These are phyloP conservation scores for Massariosphaeria phaeospora DNA, from an alignment of 495 filamentous ascomycete species.

Conservation along the genomic window DNA sequence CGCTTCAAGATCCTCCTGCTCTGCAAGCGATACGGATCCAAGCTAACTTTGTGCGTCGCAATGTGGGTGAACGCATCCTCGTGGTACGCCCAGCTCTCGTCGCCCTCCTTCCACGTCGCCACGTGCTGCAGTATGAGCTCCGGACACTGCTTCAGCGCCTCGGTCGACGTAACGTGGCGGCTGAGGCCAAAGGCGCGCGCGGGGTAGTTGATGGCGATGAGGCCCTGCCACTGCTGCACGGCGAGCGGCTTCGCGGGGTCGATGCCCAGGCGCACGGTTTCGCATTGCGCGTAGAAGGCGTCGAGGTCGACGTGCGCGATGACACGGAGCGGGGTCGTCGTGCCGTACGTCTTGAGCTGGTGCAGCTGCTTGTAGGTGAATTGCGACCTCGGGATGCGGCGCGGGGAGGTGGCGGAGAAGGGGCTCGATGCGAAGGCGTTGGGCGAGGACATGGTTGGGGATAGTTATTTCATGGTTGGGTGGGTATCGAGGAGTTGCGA, in stretches of 20 bases:
- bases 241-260: conserved; percentile 69
- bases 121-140: conserved; percentile 84
- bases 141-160: conserved; percentile 87
- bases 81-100: conserved; percentile 84
- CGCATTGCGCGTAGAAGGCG: conserved; percentile 97
- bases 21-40: conserved; percentile 88
- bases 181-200: conserved; percentile 74
- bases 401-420: conserved; percentile 13
- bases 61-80: conserved; percentile 72
- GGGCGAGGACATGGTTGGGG: conserved; percentile 35
- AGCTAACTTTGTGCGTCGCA: conserved; percentile 80
- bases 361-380: conserved; percentile 82
- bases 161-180: conserved; percentile 65
- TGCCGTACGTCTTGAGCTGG: conserved; percentile 64
- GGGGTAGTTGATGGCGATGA: conserved; percentile 96
- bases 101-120: conserved; percentile 89
- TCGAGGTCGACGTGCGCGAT: conserved; percentile 93
- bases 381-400: conserved; percentile 45
- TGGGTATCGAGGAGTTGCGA: not conserved
- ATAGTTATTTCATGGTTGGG: conserved; percentile 1
- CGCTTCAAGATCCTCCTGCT: conserved; percentile 73
- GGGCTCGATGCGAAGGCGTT: conserved; percentile 36
- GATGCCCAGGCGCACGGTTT: conserved; percentile 77
- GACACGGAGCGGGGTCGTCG: conserved; percentile 73
- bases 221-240: conserved; percentile 81